These are phyloP conservation scores for Gaertneriomyces semiglobifer DNA, from an alignment of 192 early-diverging fungal genomes.

Conservation along the genomic window DNA sequence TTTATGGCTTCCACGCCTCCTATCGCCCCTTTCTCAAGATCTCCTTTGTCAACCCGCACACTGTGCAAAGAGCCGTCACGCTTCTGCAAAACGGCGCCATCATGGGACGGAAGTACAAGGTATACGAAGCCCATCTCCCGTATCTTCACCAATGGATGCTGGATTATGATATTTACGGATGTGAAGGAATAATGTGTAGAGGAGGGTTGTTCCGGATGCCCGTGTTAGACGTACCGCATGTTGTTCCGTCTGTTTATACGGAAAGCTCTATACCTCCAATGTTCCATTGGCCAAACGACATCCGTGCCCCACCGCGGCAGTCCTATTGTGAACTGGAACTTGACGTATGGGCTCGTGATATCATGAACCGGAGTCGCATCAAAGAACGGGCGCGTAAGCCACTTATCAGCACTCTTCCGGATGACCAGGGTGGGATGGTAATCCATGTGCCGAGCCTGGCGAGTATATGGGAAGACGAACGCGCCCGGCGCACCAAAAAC, in stretches of 20 bases:
- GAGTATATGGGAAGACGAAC: constrained; percentile 52
- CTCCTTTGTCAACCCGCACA: constrained; percentile 60
- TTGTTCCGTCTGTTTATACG: too few species aligned
- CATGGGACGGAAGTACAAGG: constrained; percentile 64
- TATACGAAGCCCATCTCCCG: constrained; percentile 78
- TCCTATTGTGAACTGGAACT: constrained; percentile 75
- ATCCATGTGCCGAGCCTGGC: constrained; percentile 53
- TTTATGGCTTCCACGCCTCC: constrained; percentile 79
- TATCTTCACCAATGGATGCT: constrained; percentile 82
- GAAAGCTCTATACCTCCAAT: too few species aligned
- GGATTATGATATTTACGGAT: constrained; percentile 83
- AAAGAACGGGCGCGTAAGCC: constrained; percentile 35
- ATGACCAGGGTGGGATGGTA: constrained; percentile 1
- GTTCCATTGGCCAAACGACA: too few species aligned
- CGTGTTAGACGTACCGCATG: constrained; percentile 5
- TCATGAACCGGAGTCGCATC: constrained; percentile 55
- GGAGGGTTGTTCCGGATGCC: constrained; percentile 41
- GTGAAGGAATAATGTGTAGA: constrained; percentile 70
- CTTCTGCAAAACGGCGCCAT: constrained; percentile 71
- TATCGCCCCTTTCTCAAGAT: constrained; percentile 77
- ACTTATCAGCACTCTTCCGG: constrained; percentile 19
- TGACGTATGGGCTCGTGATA: constrained; percentile 58
- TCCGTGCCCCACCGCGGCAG: constrained; percentile 23
- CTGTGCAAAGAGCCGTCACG: constrained; percentile 55
- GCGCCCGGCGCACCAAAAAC: background rate